Evolutionary conservation across 495 filamentous ascomycete species (phyloP).

Genomic region (Sphaerosporella brunnea): DNA sequence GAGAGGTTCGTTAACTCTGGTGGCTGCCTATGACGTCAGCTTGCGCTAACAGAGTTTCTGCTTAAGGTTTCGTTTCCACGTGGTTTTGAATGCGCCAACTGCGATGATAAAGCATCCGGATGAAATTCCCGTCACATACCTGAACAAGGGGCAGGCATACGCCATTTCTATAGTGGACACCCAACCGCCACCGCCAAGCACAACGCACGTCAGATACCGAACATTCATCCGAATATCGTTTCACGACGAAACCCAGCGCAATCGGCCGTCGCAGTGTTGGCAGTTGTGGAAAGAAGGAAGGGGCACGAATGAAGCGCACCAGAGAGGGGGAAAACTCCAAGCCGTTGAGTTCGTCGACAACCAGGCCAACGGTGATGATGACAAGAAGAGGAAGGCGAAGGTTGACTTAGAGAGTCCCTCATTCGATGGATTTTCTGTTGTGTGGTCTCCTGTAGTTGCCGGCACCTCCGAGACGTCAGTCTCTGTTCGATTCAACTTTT

Average conservation of each 20-base stretch:
- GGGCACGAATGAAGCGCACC: constrained; percentile 74
- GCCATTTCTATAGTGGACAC: constrained; percentile 63
- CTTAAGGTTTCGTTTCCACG: constrained; percentile 83
- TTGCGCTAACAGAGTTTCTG: too few species aligned
- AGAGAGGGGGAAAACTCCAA: constrained; percentile 67
- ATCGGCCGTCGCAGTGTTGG: constrained; percentile 71
- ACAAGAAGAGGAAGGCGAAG: constrained; percentile 45
- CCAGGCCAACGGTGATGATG: constrained; percentile 48
- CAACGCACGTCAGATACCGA: constrained; percentile 44
- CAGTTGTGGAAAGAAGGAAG: constrained; percentile 90
- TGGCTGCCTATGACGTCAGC: too few species aligned
- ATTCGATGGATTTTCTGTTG: constrained; percentile 81
- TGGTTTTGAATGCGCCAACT: constrained; percentile 79
- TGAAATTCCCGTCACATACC: constrained; percentile 85
- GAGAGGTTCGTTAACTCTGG: constrained; percentile 34
- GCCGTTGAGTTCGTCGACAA: constrained; percentile 87
- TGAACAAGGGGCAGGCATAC: constrained; percentile 94
- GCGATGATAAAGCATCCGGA: constrained; percentile 82
- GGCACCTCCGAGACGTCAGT: constrained; percentile 55
- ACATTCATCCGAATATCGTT: constrained; percentile 85
- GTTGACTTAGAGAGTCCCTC: constrained; percentile 66
- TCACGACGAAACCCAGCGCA: constrained; percentile 77
- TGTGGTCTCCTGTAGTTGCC: constrained; percentile 56
- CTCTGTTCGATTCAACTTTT: constrained; percentile 87
- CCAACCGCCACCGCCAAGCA: constrained; percentile 32